Evolutionary conservation across 179 eudicot species (phyloP).

Genomic region (Heliamphora pulchella): DNA sequence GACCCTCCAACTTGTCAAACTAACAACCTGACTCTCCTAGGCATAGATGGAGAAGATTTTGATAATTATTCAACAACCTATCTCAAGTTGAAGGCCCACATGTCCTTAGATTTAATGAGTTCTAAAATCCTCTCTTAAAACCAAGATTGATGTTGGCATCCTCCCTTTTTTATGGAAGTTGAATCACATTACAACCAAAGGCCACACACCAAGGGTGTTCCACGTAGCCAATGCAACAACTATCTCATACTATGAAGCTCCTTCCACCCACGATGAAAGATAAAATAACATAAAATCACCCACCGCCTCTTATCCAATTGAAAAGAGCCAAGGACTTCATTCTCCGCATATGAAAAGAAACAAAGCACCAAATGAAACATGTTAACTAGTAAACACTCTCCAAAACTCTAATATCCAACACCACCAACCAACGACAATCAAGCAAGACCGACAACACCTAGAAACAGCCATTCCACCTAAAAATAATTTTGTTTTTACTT

Average conservation of each 20-base stretch:
- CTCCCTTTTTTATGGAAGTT: neutral
- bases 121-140: neutral
- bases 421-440: neutral
- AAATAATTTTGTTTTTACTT: too few relatives aligned
- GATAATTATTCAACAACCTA: neutral
- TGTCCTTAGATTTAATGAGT: neutral
- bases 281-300: too few relatives aligned
- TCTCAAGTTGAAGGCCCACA: neutral
- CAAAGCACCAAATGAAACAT: neutral
- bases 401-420: neutral
- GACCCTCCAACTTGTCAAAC: neutral
- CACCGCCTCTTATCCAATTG: neutral
- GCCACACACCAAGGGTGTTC: too few relatives aligned
- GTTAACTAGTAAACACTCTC: neutral
- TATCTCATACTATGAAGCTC: too few relatives aligned
- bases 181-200: neutral
- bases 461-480: neutral
- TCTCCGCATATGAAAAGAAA: neutral
- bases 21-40: neutral
- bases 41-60: neutral
- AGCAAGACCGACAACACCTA: neutral
- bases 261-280: too few relatives aligned
- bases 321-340: neutral
- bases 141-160: neutral
- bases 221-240: too few relatives aligned